These are phyloP conservation scores for Suillus placidus DNA, from an alignment of 768 basidiomycete genomes.

Conservation along the genomic window DNA sequence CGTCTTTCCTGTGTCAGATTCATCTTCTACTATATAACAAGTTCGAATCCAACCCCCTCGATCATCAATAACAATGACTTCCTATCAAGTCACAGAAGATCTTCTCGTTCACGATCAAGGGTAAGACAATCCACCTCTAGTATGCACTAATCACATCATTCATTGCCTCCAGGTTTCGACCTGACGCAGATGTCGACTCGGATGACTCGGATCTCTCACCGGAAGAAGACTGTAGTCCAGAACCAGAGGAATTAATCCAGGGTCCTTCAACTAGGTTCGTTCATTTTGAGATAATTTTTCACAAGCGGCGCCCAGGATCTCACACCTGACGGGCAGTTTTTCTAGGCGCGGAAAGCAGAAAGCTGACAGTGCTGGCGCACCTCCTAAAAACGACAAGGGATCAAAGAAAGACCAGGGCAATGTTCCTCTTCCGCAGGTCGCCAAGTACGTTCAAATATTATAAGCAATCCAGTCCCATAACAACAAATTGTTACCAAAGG, in stretches of 20 bases:
- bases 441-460: background rate
- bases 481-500: background rate
- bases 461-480: background rate
- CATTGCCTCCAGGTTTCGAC: background rate
- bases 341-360: background rate
- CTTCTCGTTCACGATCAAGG: background rate
- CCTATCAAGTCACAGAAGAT: background rate
- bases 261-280: background rate
- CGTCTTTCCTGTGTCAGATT: background rate
- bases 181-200: background rate
- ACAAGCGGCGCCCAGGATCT: background rate
- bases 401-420: no score
- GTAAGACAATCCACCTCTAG: background rate
- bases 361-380: rapidly evolving
- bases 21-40: background rate
- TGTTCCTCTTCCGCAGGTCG: rapidly evolving
- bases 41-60: background rate
- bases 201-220: background rate
- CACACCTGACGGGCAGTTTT: background rate
- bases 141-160: background rate
- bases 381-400: background rate
- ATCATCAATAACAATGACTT: background rate
- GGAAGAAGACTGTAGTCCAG: background rate
- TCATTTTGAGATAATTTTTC: background rate
- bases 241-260: background rate